Conservation (phyloP, 805 yeast genomes). For the Hanseniaspora meyeri region DNA sequence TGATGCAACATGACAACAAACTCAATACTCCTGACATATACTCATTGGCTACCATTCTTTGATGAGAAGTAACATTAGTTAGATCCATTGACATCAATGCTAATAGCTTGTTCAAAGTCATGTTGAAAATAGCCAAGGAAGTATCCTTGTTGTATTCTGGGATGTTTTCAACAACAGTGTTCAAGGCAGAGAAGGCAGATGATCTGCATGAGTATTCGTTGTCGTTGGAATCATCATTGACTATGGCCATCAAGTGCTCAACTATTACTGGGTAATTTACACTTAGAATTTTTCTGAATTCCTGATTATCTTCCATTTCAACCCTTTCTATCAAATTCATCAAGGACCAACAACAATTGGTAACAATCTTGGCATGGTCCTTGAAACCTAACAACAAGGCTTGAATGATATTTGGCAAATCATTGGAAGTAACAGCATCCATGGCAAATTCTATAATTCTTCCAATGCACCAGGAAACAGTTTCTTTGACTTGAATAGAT, state of each 20-base stretch:
- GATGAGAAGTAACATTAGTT: constrained; percentile 56
- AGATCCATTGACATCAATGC: constrained; percentile 49
- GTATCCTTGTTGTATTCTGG: constrained; percentile 56
- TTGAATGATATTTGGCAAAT: constrained; percentile 54
- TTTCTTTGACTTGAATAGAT: constrained; percentile 77
- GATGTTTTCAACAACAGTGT: constrained; percentile 65
- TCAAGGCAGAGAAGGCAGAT: constrained; percentile 90
- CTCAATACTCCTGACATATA: constrained; percentile 71
- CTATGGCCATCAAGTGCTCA: constrained; percentile 13
- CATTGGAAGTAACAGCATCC: constrained; percentile 55
- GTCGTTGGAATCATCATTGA: constrained; percentile 29
- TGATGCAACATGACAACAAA: constrained; percentile 66
- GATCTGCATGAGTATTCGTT: constrained; percentile 84
- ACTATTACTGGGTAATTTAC: constrained; percentile 12
- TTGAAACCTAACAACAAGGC: constrained; percentile 71
- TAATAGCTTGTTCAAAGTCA: constrained; percentile 60
- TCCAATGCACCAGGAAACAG: constrained; percentile 97
- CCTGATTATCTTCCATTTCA: constrained; percentile 34
- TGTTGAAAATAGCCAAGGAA: constrained; percentile 62
- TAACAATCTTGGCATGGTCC: constrained; percentile 84
- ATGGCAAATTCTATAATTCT: constrained; percentile 81
- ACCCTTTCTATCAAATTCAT: constrained; percentile 72
- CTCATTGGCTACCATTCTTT: constrained; percentile 68
- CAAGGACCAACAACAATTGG: constrained; percentile 97
- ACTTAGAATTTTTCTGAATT: constrained; percentile 34